Base-by-base conservation (phyloP, 441 rosid species). In the Arabidopsis lyrata region DNA sequence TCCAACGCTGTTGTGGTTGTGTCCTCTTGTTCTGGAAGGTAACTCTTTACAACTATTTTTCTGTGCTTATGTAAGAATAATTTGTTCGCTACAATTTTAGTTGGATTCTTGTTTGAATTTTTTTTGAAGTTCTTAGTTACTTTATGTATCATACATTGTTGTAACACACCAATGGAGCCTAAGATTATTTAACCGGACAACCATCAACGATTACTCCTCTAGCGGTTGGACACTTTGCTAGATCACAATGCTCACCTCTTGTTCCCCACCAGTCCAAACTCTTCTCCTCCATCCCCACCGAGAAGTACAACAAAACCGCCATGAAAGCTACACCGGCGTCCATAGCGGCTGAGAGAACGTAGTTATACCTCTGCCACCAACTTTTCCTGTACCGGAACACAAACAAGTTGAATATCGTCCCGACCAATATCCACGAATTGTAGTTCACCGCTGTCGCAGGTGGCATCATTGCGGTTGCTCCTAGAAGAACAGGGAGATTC, bases 361-460 rank as follows among this genome's bases (percentile, higher is more conserved):
- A 93, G 60, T 89, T 89, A 80, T 93, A 88, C 85, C 98, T 87
- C 74, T 88, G 90, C 97, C 94, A 93, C 96, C 97, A 88, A 56
- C 66, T 74, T 82, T 89, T 90, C 36, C 83, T 68, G 73, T 88
- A 89, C 59, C 88, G 81, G 81, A 87, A 93, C 49, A 89, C 24
- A 67, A 89, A 88, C 57, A 88, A 85, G 80, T 93, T 93, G 84
- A 93, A 93, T 64, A 89, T 68, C 6, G 93, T 88, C 68, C 97
- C 97, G 1, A 89, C 95, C 65, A 86, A n/a, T 56, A 90, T 82
- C 97, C 97, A 93, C 11, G 92, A 63, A 47, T 86, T 90, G 73
- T 90, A 90, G 83, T 90, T 90, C 39, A 93, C 73, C 12, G 98
- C 77, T 1, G 95, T 90, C 20, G 97, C 98, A 0, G 91, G 87